Conservation (phyloP, 2,329 filamentous ascomycete species). For the Lithohypha guttulata region DNA sequence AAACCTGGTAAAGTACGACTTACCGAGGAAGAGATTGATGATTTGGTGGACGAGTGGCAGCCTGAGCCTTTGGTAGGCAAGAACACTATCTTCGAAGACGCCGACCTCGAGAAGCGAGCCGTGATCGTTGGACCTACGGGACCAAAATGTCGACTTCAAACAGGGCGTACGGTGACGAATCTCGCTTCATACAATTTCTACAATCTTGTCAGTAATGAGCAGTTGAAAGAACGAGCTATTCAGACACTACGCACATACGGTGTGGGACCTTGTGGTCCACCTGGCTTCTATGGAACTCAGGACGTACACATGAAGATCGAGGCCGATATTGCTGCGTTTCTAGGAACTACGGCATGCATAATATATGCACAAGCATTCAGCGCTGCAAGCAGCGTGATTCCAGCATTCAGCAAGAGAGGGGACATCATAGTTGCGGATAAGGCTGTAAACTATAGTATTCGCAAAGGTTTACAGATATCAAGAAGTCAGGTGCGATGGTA, state of each 20-base stretch:
- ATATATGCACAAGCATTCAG: constrained; percentile 95
- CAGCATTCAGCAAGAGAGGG: constrained; percentile 90
- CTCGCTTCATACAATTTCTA: constrained; percentile 95
- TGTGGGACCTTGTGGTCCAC: constrained; percentile 90
- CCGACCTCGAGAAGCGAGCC: constrained; percentile 73
- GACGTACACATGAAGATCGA: constrained; percentile 98
- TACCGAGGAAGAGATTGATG: constrained; percentile 92
- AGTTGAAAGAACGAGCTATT: constrained; percentile 88
- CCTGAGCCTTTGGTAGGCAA: constrained; percentile 80
- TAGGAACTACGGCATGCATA: constrained; percentile 82
- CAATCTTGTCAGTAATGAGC: constrained; percentile 88
- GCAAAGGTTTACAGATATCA: constrained; percentile 87
- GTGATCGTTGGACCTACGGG: constrained; percentile 83
- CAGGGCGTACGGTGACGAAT: constrained; percentile 83
- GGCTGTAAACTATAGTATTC: constrained; percentile 84
- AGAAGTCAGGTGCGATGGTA: constrained; percentile 88
- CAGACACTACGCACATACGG: constrained; percentile 89
- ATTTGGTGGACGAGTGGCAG: constrained; percentile 90
- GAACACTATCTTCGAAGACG: constrained; percentile 63
- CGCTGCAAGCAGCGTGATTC: constrained; percentile 93
- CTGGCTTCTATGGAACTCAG: constrained; percentile 96
- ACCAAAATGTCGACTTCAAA: constrained; percentile 78
- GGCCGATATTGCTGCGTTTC: constrained; percentile 78
- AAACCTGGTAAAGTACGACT: constrained; percentile 83
- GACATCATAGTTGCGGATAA: constrained; percentile 95